Evolutionary conservation across 495 filamentous ascomycete species (phyloP).

Genomic region (Penicillium silybi): DNA sequence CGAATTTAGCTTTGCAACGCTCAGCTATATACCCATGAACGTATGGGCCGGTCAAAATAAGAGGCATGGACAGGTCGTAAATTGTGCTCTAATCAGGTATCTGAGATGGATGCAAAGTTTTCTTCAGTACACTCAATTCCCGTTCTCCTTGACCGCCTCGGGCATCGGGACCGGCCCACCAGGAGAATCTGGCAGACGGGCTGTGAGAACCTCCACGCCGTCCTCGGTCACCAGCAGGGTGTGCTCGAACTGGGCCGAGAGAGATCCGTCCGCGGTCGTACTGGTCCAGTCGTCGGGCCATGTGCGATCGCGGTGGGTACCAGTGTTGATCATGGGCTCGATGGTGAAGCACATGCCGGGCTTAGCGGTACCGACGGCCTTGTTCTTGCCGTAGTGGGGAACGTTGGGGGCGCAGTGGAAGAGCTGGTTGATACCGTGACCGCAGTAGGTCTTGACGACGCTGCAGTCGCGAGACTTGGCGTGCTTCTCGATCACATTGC

Average conservation of each 20-base stretch:
- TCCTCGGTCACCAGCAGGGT: conserved; percentile 91
- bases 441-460: conserved; percentile 85
- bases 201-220: conserved; percentile 90
- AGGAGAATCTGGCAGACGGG: conserved; percentile 73
- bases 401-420: conserved; percentile 85
- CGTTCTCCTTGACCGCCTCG: conserved; percentile 1
- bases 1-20: not conserved
- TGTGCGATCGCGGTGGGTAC: conserved; percentile 73
- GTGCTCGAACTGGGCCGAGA: conserved; percentile 90
- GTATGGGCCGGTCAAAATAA: not conserved
- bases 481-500: conserved; percentile 79
- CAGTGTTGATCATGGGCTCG: conserved; percentile 86
- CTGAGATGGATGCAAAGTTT: conserved; percentile 15
- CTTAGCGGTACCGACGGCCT: conserved; percentile 82
- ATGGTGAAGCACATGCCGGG: conserved; percentile 92
- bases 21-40: not conserved
- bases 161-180: conserved; percentile 79
- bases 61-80: conserved; percentile 16
- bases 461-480: conserved; percentile 75
- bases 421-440: conserved; percentile 79
- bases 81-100: conserved; percentile 16
- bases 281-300: conserved; percentile 95
- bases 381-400: conserved; percentile 87
- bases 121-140: conserved; percentile 10
- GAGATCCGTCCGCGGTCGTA: conserved; percentile 73